Evolutionary conservation across 768 basidiomycete genomes (phyloP), one percentile per base, ranked within the genome.

Genomic region (Tubosaeta brunneosetosa): DNA sequence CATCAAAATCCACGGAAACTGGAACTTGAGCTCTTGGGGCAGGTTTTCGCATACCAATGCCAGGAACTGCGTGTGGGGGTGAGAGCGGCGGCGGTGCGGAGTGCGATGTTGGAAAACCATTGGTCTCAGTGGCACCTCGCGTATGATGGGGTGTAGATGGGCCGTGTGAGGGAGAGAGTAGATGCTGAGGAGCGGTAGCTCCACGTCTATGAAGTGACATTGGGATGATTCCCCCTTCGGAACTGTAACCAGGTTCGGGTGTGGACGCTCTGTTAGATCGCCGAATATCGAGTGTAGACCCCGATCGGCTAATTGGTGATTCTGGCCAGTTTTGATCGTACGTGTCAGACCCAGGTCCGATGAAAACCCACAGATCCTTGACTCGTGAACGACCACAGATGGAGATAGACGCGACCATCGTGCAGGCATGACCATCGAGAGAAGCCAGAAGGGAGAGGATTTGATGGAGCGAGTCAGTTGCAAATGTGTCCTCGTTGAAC

Each of bases 281-380:
- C 22, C 66, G 71, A 46, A 71, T 58, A 51, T 76, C 76, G 37
- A 64, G 46, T 52, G 64, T 69, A 12, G 71, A 75, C 16, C 59
- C 66, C 12, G 63, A 66, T 29, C 68, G 72, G 42, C 69, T 77
- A 45, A 61, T 47, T 9, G 68, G 68, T 8, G 68, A 69, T 19
- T 71, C 68, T 45, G 69, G 69, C 60, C 65, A 71, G 49, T 59
- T 59, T 49, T 58, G 69, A 51, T 69, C 68, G 37, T 59, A 63
- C 25, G 51, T 38, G 17, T 69, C 68, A 12, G 70, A 66, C 22
- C 73, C 70, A 36, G 82, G 78, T 19, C 84, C 84, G 0, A 81
- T 80, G 64, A 90, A 90, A 40, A 90, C 73, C 88, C 88, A 90
- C 2, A 90, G 64, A 64, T 90, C 88, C 64, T 88, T 88, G 44